Percentiles rank a stretch among this genome's conserved stretches.
phyloP scores from a whole-genome alignment of 2,329 filamentous ascomycete species.

The Fonsecaea nubica region DNA sequence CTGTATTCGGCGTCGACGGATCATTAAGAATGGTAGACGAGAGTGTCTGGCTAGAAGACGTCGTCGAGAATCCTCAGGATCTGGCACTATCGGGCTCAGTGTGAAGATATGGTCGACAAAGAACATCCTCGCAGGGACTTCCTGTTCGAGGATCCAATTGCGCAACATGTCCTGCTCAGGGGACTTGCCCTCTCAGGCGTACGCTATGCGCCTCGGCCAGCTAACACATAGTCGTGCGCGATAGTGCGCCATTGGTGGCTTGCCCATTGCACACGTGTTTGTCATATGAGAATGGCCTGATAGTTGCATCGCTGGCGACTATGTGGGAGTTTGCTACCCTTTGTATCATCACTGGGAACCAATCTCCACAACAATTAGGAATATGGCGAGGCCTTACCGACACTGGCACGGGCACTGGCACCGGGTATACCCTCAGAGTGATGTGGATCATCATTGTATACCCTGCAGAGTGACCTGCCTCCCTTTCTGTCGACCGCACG shows the following conservation, averaged over 20 bases:
- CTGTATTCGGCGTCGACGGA: not conserved
- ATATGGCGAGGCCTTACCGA: too few relatives aligned
- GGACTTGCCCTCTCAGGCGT: not conserved
- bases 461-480: too few relatives aligned
- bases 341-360: not conserved
- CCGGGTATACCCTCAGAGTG: too few relatives aligned
- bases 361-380: too few relatives aligned
- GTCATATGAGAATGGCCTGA: not conserved
- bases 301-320: not conserved
- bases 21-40: conserved; percentile 21
- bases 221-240: not conserved
- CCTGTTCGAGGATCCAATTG: not conserved
- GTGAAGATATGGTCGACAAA: not conserved
- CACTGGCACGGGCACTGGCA: too few relatives aligned
- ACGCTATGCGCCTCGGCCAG: too few relatives aligned
- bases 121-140: not conserved
- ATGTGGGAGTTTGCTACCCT: not conserved
- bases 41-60: conserved; percentile 26
- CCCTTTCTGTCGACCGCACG: too few relatives aligned
- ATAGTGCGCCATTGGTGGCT: not conserved
- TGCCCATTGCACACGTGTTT: not conserved
- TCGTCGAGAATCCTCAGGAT: not conserved
- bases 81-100: not conserved
- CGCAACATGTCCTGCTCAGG: not conserved
- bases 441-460: too few relatives aligned